phyloP scores from a whole-genome alignment of 2,329 filamentous ascomycete genomes.

The Claviceps lovelessii region DNA sequence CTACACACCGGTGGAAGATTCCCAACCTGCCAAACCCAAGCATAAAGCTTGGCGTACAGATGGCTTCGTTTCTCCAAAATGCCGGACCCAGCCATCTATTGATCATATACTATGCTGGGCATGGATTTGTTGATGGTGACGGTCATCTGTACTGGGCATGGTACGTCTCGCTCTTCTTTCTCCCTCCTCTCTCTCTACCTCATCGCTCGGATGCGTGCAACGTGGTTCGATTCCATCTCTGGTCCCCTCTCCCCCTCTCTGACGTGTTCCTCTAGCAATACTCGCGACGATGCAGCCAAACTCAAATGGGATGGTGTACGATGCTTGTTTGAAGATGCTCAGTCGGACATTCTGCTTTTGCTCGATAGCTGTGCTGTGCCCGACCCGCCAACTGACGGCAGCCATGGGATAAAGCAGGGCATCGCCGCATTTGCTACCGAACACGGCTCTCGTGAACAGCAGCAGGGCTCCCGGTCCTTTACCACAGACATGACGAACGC shows the following conservation, averaged over 20 bases:
- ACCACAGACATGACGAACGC: conserved; percentile 43
- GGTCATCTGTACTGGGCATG: conserved; percentile 52
- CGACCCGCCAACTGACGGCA: conserved; percentile 34
- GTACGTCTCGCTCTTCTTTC: conserved; percentile 26
- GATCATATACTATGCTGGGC: conserved; percentile 50
- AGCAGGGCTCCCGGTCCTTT: conserved; percentile 32
- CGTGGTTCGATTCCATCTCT: conserved; percentile 15
- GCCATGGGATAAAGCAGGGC: conserved; percentile 44
- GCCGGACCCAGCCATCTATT: conserved; percentile 44
- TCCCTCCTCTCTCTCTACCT: conserved; percentile 12
- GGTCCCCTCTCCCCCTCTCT: conserved; percentile 14
- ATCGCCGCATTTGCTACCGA: conserved; percentile 46
- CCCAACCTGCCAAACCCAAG: conserved; percentile 44
- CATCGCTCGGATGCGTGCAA: neutral
- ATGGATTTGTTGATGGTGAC: conserved; percentile 43
- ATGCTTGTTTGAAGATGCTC: conserved; percentile 46
- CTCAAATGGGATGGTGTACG: conserved; percentile 51
- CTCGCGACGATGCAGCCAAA: conserved; percentile 42
- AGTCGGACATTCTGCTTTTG: conserved; percentile 47
- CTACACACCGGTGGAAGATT: conserved; percentile 46
- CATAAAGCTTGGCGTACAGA: conserved; percentile 45
- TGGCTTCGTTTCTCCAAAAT: conserved; percentile 45
- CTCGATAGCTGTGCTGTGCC: conserved; percentile 47
- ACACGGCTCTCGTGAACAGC: conserved; percentile 27
- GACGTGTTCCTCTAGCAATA: conserved; percentile 29